A percentile compares a stretch with the other conserved stretches of the same genome.
phyloP scores from a whole-genome alignment of 345 rosid species.

The Populus euphratica region DNA sequence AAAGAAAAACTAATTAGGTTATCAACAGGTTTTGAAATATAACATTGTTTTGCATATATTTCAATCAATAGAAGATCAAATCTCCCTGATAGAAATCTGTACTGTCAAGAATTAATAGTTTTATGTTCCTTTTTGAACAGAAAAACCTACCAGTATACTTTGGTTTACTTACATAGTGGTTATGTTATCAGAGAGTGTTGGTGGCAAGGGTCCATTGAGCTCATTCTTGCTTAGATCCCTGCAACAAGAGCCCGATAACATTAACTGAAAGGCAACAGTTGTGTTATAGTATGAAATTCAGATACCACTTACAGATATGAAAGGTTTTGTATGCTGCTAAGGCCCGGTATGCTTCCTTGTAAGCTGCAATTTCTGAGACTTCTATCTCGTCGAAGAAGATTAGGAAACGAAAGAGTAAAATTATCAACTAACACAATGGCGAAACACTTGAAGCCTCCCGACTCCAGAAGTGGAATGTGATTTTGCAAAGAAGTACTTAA shows the following conservation, averaged over 20 bases:
- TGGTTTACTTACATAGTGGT: slow-evolving; percentile 59
- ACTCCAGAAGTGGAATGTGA: background rate
- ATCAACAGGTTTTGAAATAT: background rate
- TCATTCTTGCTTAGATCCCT: slow-evolving; percentile 80
- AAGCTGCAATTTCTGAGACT: slow-evolving; percentile 85
- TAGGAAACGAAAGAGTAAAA: slow-evolving; percentile 5
- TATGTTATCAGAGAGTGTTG: slow-evolving; percentile 51
- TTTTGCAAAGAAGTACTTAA: background rate
- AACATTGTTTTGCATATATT: background rate
- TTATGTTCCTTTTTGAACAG: too few relatives aligned
- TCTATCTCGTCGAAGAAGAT: slow-evolving; percentile 43
- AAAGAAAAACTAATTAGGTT: background rate
- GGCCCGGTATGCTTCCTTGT: slow-evolving; percentile 66
- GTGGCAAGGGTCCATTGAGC: slow-evolving; percentile 64
- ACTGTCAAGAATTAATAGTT: too few relatives aligned
- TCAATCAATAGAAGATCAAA: background rate
- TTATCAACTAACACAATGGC: slow-evolving; percentile 2
- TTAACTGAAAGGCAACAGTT: background rate
- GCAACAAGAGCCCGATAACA: slow-evolving; percentile 27
- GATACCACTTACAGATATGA: slow-evolving; percentile 57
- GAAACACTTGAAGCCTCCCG: background rate
- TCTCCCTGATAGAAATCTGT: too few relatives aligned
- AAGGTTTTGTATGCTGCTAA: slow-evolving; percentile 53
- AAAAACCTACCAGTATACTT: too few relatives aligned
- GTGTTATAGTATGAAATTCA: background rate